Evolutionary conservation across 306 rosid species (phyloP).

Genomic region (Oemleria cerasiformis): DNA sequence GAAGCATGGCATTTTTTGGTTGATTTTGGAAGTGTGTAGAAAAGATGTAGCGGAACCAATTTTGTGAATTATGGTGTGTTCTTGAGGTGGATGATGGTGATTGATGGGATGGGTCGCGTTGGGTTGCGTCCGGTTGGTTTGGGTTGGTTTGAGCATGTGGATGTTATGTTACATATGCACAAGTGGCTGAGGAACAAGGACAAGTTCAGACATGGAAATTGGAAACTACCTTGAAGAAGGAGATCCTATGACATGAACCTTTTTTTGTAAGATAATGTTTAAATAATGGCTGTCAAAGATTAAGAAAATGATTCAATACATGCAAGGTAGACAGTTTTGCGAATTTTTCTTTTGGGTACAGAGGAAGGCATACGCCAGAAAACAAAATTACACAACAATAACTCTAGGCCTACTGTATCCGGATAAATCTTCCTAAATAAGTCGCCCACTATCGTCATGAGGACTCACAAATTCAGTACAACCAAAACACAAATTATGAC

Average conservation of each 20-base stretch:
- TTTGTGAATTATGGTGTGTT: background rate
- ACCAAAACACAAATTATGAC: too few relatives aligned
- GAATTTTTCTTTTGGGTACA: too few relatives aligned
- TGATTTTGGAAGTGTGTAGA: background rate
- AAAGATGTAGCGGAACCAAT: background rate
- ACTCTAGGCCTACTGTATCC: too few relatives aligned
- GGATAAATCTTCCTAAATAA: too few relatives aligned
- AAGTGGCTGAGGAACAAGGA: background rate
- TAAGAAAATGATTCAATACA: too few relatives aligned
- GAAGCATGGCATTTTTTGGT: slow-evolving; percentile 42
- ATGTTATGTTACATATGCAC: background rate
- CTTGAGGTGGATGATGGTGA: background rate
- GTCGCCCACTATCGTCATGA: too few relatives aligned
- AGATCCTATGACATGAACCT: background rate
- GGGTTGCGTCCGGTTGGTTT: background rate
- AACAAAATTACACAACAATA: too few relatives aligned
- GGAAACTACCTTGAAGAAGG: background rate
- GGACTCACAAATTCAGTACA: too few relatives aligned
- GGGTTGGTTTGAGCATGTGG: background rate
- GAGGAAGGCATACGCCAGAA: too few relatives aligned
- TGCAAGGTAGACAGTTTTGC: too few relatives aligned
- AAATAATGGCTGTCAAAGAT: too few relatives aligned
- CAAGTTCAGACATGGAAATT: background rate
- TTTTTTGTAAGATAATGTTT: too few relatives aligned
- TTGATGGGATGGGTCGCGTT: background rate